Percentiles rank a stretch among this genome's conserved stretches.
These are phyloP conservation scores for Emergomyces africanus DNA, from an alignment of 2,329 filamentous ascomycete genomes.

Conservation along the genomic window DNA sequence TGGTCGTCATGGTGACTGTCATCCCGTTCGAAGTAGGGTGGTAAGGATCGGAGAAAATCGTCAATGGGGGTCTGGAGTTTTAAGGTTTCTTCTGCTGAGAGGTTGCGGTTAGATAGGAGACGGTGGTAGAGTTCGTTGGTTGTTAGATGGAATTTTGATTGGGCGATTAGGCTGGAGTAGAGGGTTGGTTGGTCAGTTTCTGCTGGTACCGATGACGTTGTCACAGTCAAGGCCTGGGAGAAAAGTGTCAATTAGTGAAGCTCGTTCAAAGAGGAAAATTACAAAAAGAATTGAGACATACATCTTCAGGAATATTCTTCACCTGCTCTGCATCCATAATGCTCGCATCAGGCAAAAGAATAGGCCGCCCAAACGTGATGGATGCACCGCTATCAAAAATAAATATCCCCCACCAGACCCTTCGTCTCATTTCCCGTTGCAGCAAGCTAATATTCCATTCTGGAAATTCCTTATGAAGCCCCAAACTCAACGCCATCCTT, in stretches of 20 bases:
- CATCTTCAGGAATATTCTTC: conserved; percentile 33
- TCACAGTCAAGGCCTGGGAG: conserved; percentile 17
- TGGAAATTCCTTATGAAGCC: conserved; percentile 39
- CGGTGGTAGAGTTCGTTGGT: conserved; percentile 35
- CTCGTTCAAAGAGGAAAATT: background rate
- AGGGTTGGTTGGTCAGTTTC: conserved; percentile 29
- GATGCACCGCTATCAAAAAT: conserved; percentile 39
- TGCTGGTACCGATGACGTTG: conserved; percentile 24
- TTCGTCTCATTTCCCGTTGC: conserved; percentile 28
- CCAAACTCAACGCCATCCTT: conserved; percentile 38
- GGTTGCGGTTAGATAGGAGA: conserved; percentile 30
- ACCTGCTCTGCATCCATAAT: conserved; percentile 32
- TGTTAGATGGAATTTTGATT: conserved; percentile 30
- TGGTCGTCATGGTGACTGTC: conserved; percentile 24
- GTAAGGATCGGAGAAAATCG: conserved; percentile 30
- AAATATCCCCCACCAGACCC: conserved; percentile 32
- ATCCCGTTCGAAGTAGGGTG: conserved; percentile 25
- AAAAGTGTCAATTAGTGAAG: background rate
- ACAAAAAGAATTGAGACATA: conserved; percentile 5
- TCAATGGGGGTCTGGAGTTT: conserved; percentile 31
- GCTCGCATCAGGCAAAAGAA: conserved; percentile 33
- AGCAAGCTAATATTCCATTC: conserved; percentile 34
- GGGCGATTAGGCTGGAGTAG: conserved; percentile 32
- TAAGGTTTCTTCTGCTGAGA: conserved; percentile 30
- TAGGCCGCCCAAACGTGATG: conserved; percentile 38